A percentile compares a stretch with the other conserved stretches of the same genome.
These are phyloP conservation scores for Acanthamoeba rhysodes DNA, from an alignment of 208 protist genomes.

Conservation along the genomic window DNA sequence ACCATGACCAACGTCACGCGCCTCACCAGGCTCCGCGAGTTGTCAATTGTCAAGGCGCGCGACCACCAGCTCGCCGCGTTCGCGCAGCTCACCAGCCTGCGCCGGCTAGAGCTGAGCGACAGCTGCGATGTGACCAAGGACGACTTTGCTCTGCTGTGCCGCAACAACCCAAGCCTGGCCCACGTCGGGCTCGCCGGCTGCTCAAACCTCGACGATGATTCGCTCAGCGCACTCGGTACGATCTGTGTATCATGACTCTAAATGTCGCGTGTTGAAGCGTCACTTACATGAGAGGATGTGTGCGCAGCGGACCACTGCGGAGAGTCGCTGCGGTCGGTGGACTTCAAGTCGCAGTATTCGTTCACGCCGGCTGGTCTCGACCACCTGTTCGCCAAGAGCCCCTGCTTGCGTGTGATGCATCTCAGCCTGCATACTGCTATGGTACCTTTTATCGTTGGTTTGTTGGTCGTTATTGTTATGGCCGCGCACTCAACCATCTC, in stretches of 20 bases:
- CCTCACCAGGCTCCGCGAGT: background rate
- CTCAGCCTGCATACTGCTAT: background rate
- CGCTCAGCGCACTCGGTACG: background rate
- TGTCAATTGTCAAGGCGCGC: background rate
- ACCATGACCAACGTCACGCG: background rate
- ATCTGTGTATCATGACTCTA: background rate
- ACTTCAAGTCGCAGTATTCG: background rate
- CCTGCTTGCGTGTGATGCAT: background rate
- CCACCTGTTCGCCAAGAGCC: background rate
- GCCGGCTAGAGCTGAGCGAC: background rate
- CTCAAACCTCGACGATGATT: background rate
- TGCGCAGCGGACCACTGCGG: conserved; percentile 12
- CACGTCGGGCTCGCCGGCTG: background rate
- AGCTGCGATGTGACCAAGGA: background rate
- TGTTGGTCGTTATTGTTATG: background rate
- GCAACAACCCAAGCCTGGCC: background rate
- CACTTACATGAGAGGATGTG: background rate
- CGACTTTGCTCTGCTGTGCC: conserved; percentile 22
- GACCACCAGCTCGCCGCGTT: background rate
- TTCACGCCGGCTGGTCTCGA: background rate
- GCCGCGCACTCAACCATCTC: background rate
- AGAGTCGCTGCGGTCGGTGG: background rate
- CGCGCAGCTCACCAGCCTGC: background rate
- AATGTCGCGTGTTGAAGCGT: background rate
- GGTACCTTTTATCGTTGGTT: background rate